Conservation (phyloP, 2,329 filamentous ascomycete genomes). For the Rhynchosporium graminicola region DNA sequence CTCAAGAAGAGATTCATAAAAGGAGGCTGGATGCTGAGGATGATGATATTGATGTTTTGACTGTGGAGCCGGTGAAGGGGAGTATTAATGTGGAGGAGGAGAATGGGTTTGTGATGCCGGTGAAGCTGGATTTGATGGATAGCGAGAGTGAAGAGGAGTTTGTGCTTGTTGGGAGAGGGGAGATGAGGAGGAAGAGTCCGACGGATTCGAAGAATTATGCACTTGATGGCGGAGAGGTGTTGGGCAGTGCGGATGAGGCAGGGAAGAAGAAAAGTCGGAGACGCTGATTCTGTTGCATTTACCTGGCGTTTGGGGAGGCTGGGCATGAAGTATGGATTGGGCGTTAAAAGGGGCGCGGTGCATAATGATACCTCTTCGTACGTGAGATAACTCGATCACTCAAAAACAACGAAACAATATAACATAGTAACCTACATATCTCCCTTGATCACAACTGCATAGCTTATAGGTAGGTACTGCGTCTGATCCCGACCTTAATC, state of each 20-base stretch:
- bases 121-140: constrained; percentile 88
- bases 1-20: constrained; percentile 91
- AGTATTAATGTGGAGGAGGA: constrained; percentile 55
- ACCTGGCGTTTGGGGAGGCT: constrained; percentile 2
- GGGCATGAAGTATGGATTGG: constrained; percentile 8
- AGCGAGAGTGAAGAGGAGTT: constrained; percentile 95
- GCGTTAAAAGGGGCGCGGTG: not conserved
- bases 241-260: constrained; percentile 44
- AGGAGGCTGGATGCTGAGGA: constrained; percentile 88
- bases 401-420: not conserved
- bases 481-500: not conserved
- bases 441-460: not conserved
- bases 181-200: constrained; percentile 83
- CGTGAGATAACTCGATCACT: not conserved
- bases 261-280: constrained; percentile 31
- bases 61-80: constrained; percentile 66
- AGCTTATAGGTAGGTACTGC: not conserved
- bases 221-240: constrained; percentile 52
- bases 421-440: not conserved
- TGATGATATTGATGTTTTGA: constrained; percentile 88
- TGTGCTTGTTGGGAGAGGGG: constrained; percentile 68
- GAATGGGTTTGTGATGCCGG: constrained; percentile 81
- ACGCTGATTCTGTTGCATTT: constrained; percentile 25
- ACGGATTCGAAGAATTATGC: constrained; percentile 71
- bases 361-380: not conserved